Conservation (phyloP, 1,284 basidiomycete genomes). For the Cutaneotrichosporon dermatis region DNA sequence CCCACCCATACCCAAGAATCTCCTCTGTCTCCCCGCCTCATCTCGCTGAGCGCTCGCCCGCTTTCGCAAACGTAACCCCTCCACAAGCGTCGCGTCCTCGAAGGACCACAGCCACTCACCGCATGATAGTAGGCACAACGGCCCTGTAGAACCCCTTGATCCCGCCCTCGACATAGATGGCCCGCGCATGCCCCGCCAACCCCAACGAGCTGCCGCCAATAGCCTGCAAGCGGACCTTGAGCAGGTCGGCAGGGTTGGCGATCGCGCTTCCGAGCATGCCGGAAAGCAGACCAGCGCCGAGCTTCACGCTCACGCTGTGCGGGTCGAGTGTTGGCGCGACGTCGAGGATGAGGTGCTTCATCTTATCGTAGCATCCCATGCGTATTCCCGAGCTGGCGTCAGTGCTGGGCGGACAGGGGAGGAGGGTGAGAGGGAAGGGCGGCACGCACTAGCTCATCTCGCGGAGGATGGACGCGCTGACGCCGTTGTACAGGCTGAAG, state of each 20-base stretch:
- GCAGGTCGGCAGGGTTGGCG: slow-evolving; percentile 22
- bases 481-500: slow-evolving; percentile 16
- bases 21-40: background rate
- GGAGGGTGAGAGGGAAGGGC: background rate
- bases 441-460: slow-evolving; percentile 18
- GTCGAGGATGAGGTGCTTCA: slow-evolving; percentile 13
- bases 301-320: slow-evolving; percentile 17
- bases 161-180: slow-evolving; percentile 10
- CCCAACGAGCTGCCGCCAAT: slow-evolving; percentile 10
- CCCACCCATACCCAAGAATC: too few relatives aligned
- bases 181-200: slow-evolving; percentile 5
- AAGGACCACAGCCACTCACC: slow-evolving; percentile 6
- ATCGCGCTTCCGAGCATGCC: slow-evolving; percentile 17
- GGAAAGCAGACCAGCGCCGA: slow-evolving; percentile 14
- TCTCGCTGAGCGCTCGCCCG: background rate
- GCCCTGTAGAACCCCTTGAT: slow-evolving; percentile 16
- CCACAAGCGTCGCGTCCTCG: too few relatives aligned
- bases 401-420: background rate
- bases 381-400: slow-evolving; percentile 18
- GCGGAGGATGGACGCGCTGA: slow-evolving; percentile 13
- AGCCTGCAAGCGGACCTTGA: slow-evolving; percentile 20
- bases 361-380: slow-evolving; percentile 21
- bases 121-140: slow-evolving; percentile 13
- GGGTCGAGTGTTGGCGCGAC: slow-evolving; percentile 9
- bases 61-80: too few relatives aligned